Percentiles rank a stretch among this genome's conserved stretches.
These are phyloP conservation scores for Chytriomyces confervae DNA, from an alignment of 192 early-diverging fungal species.

Conservation along the genomic window DNA sequence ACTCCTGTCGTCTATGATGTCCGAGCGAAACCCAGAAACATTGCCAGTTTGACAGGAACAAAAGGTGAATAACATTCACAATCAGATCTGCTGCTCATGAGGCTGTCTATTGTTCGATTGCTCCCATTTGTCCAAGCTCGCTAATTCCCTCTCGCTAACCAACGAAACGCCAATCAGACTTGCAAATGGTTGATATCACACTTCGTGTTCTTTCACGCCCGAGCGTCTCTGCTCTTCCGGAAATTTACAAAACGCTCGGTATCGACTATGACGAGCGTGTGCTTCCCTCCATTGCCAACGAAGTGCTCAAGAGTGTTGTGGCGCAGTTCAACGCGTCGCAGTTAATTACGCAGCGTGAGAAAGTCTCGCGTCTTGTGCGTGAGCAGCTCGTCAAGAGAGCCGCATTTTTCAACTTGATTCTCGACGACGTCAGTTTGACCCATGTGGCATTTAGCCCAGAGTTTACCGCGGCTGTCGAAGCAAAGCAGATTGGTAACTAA, in stretches of 20 bases:
- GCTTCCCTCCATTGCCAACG: slow-evolving; percentile 96
- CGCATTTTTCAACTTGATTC: slow-evolving; percentile 83
- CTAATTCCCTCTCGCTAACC: no score
- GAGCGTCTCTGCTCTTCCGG: slow-evolving; percentile 71
- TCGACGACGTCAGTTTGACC: slow-evolving; percentile 97
- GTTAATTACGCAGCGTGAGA: slow-evolving; percentile 94
- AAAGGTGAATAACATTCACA: slow-evolving; percentile 67
- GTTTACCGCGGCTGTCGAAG: slow-evolving; percentile 94
- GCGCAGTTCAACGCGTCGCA: slow-evolving; percentile 99
- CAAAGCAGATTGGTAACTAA: slow-evolving; percentile 87
- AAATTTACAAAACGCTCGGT: slow-evolving; percentile 90
- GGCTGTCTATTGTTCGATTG: no score
- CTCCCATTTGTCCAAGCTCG: no score
- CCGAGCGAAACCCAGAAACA: slow-evolving; percentile 95
- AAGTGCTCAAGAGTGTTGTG: slow-evolving; percentile 97
- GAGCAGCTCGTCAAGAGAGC: slow-evolving; percentile 85
- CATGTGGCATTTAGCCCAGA: slow-evolving; percentile 95
- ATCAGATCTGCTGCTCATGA: no score
- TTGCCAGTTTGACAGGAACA: slow-evolving; percentile 96
- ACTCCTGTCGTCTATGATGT: slow-evolving; percentile 96
- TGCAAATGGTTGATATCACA: slow-evolving; percentile 99
- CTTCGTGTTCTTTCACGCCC: slow-evolving; percentile 96
- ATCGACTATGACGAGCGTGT: slow-evolving; percentile 96
- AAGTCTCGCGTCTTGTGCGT: slow-evolving; percentile 80
- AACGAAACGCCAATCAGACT: slow-evolving; percentile 59